Base-by-base conservation (phyloP, 306 rosid species). In the Prunus armeniaca region DNA sequence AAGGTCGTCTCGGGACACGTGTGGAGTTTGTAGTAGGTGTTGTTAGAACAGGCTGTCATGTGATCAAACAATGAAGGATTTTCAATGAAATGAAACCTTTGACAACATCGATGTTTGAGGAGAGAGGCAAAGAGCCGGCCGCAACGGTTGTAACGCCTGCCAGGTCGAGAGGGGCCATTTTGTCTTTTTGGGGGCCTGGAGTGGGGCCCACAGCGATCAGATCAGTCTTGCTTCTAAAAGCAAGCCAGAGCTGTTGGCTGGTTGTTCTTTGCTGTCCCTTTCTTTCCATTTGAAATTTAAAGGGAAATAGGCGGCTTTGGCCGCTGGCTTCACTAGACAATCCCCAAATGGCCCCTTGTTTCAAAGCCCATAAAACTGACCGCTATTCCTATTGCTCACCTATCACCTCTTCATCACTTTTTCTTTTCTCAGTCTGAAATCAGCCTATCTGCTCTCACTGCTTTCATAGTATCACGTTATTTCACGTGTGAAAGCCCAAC, bases 161-260 rank as follows among this genome's bases (percentile, higher is more conserved):
- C 64, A 22, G 60, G 32, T 14, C 4, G 22, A 18, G 20, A 20
- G 51, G 84, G 74, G n/a, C 28, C 12, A 0, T 52, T 76, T 76
- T 64, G 78, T 77, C 65, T 71, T 81, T 70, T 49, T 14, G 18
- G 41, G 76, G 38, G 14, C 13, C 0, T 1, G 2, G 52, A 5
- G 81, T 34, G 41, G 84, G 74, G 5, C 78, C 77, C 77, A 0
- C 12, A 17, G 0, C n/a, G 6, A 2, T 5, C 24, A 14, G 14
- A 43, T 15, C 43, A 22, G 65, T 32, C 19, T 73, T 24, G 78
- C 38, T 71, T 52, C 67, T 3, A 6, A 22, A 58, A 71, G 65
- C 25, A 62, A 51, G 19, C 69, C 57, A 71, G 75, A 55, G 69
- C 51, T 65, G 84, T 73, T 81, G 74, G 81, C 69, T 19, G 78